Base-by-base conservation (phyloP, 2,329 filamentous ascomycete genomes). In the Cladorrhinum sp. region DNA sequence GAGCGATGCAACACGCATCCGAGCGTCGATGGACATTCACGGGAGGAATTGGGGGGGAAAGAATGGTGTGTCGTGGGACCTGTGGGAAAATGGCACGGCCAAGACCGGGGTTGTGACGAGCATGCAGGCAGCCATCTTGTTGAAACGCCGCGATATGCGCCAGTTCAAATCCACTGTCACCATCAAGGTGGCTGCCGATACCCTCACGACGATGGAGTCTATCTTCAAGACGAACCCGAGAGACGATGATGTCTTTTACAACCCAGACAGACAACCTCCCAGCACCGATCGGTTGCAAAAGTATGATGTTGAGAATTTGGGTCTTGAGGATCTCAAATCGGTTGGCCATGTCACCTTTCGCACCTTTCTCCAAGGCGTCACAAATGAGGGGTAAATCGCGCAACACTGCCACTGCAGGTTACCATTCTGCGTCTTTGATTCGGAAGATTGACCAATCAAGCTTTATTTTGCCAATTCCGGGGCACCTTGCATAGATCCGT, bases 161-260 rank as follows among this genome's bases (percentile, higher is more conserved):
- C n/a, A 56, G 12, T 56, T 56, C 54, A 56, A 18, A 39, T 30
- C 54, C 9, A 56, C 54, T n/a, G 20, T 56, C 30, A 56, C 54
- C 54, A 42, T 56, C 54, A 56, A 10, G 18, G 33, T 56, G 7
- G 54, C 12, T 7, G 54, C 54, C 54, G 54, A 56, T 20, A 57
- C 36, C 20, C 14, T 26, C 20, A 57, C 54, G 36, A 4, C 8
- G 18, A n/a, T 57, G 8, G 54, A 36, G 7, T 48, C 54, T 5
- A 16, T 48, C 2, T 57, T 57, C 54, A 57, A 49, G 24, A 48
- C 20, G 3, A 28, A 24, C 24, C 39, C 54, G 2, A 24, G 18
- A 24, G 54, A 57, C 54, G 54, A 57, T 36, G 54, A 57, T 21
- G 33, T 57, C 3, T 46, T 23, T 23, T 57, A 57, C 18, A 48